Evolutionary conservation across 176 grass and related monocot species (phyloP), one percentile per base, ranked within the genome.

Genomic region (Typha latifolia): DNA sequence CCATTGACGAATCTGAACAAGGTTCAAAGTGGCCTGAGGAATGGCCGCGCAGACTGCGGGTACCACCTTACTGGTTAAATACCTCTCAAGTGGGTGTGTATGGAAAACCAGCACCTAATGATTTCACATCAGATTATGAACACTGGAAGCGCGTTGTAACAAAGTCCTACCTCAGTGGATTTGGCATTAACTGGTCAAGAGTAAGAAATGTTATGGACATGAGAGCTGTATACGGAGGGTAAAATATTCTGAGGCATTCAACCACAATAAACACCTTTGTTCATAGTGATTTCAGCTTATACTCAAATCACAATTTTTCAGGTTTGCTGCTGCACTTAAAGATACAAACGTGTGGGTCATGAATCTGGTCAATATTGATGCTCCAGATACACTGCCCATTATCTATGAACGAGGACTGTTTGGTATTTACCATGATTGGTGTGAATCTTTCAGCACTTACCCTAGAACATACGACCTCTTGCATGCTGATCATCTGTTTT

Each of bases 121-220:
- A 97, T 70, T 93, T 93, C 74, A 62, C 32, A 5, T 73, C 77
- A 21, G 94, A 99, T 72, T 55, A 74, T 59, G 75, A 90, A 24
- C 85, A 90, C 76, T 99, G 94, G 94, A 79, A 74, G 8, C 75
- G 73, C 49, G 70, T 99, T 37, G 69, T 93, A 4, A 69, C 74
- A 13, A 81, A 67, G 79, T 97, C 93, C 0, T 99, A 99, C 69
- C 79, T 99, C 71, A 70, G 50, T 43, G 94, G 88, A 48, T 80
- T 89, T 0, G 85, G 85, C 73, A 86, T 99, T 78, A 69, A 93
- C 76, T 99, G 94, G 94, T 62, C 83, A 59, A 81, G 71, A 61
- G 89, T 99, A 48, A 90, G 94, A 87, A 99, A 90, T 79, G 83
- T 93, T 66, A 99, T 99, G 94, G 94, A 99, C 79, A 99, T 99